Base-by-base conservation (phyloP, 2,329 filamentous ascomycete genomes). In the Cadophora gregata region DNA sequence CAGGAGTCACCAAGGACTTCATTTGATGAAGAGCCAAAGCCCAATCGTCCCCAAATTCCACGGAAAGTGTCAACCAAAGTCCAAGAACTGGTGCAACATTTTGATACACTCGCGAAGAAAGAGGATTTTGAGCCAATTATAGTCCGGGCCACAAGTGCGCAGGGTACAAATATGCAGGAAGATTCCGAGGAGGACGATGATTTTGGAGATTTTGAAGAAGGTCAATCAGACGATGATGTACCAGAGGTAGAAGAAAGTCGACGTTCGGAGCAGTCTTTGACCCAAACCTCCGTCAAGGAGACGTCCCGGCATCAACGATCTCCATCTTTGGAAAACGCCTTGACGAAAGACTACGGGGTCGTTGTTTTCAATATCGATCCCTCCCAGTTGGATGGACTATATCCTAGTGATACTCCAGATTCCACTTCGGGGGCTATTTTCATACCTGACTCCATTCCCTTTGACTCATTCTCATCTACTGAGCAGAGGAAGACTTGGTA, bases 401-500 rank as follows among this genome's bases (percentile, higher is more conserved):
- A 73, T 55, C 68, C 75, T 24, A 64, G 71, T 50, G 45, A 66
- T 31, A 63, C 70, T 25, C 51, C 65, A 2, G 64, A 70, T 3
- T 21, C 67, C 19, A 48, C 69, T 14, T 47, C 66, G 33, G 75
- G 78, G 42, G 74, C 63, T 33, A 55, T 71, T 9, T 75, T 75
- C 48, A 70, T 76, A 53, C 65, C 72, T 10, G 75, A 77, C 62
- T 70, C 59, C 27, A 51, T 74, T 24, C 73, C 73, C 48, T 62
- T 71, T 33, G 85, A 89, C 73, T 84, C 80, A 31, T 88, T 88
- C 67, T 79, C 79, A 4, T 80, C 81, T 2, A 82, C 84, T 3
- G 83, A 84, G 2, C 83, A 90, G 75, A 86, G 88, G 59, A 89
- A 86, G 72, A 81, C 82, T 8, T 91, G 88, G 88, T 89, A 90